These are phyloP conservation scores for Chenopodium berlandieri DNA, from an alignment of 148 eudicot species.

Conservation along the genomic window DNA sequence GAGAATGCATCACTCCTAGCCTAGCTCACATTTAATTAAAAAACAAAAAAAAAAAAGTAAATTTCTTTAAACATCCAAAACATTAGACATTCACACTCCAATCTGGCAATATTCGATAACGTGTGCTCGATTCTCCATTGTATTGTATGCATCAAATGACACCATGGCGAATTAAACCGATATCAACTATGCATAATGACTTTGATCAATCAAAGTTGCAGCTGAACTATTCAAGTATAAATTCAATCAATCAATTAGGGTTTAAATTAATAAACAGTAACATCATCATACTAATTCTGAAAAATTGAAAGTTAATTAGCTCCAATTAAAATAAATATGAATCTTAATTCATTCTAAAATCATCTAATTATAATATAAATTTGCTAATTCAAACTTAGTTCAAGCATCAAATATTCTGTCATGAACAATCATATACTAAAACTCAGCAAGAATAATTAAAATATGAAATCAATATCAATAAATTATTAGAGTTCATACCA, in stretches of 20 bases:
- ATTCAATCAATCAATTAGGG: not conserved
- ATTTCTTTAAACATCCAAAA: not conserved
- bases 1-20: not conserved
- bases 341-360: too few relatives aligned
- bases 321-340: too few relatives aligned
- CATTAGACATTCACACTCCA: not conserved
- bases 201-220: not conserved
- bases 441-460: not conserved
- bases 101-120: too few relatives aligned
- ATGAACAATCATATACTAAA: not conserved
- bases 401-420: too few relatives aligned
- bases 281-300: not conserved
- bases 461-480: not conserved
- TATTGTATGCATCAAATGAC: not conserved
- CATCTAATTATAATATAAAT: not conserved
- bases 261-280: not conserved
- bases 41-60: too few relatives aligned
- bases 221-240: too few relatives aligned
- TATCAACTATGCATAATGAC: not conserved
- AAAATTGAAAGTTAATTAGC: not conserved
- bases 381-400: not conserved
- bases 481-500: constrained; percentile 29
- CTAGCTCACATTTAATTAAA: too few relatives aligned
- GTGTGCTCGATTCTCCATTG: not conserved
- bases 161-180: not conserved